Base-by-base conservation (phyloP, 2,329 filamentous ascomycete genomes). In the Colletotrichum sp. region DNA sequence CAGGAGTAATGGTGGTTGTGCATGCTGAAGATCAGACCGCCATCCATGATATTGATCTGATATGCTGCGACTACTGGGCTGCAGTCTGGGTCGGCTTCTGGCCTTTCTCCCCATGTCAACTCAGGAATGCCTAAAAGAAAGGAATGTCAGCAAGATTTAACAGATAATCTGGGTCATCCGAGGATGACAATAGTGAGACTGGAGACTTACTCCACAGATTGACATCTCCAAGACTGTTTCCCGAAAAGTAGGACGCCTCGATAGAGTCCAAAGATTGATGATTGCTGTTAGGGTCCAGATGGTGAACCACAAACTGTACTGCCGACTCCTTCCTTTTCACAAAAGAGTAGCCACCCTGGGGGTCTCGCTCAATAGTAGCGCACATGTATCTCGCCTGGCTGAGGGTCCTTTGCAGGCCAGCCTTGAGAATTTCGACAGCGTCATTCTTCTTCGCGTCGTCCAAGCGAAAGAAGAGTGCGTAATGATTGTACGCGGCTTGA, bases 1-100 rank as follows among this genome's bases (percentile, higher is more conserved):
- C 86, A 86, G 64, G 82, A 77, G 63, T 85, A 88, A 72, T 88
- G 86, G 55, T 88, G 86, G 66, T 81, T 79, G 52, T 87, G 85
- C 65, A 85, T 86, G 62, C 83, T 83, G 65, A 88, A 83, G 6
- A 88, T 81, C 3, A 88, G 71, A 0, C 86, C 86, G 2, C 85
- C 86, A 0, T 79, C 81, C 24, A 87, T 80, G 44, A 88, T 84
- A 76, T 85, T 88, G 2, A 83, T 82, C 71, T 87, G 82, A 78
- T 84, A 88, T 0, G 83, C 85, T 1, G 86, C 80, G 0, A 82
- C 78, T 2, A 80, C 77, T 3, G 86, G 86, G 12, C 78, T 83
- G 9, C 71, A 79, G 34, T 83, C 81, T 0, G 83, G 83, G 18
- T 84, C 79, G 8, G 84, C 82, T 70, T 86, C 85, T 1, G 85